These are phyloP conservation scores for Linnemannia hyalina DNA, from an alignment of 192 early-diverging fungal genomes.

Conservation along the genomic window DNA sequence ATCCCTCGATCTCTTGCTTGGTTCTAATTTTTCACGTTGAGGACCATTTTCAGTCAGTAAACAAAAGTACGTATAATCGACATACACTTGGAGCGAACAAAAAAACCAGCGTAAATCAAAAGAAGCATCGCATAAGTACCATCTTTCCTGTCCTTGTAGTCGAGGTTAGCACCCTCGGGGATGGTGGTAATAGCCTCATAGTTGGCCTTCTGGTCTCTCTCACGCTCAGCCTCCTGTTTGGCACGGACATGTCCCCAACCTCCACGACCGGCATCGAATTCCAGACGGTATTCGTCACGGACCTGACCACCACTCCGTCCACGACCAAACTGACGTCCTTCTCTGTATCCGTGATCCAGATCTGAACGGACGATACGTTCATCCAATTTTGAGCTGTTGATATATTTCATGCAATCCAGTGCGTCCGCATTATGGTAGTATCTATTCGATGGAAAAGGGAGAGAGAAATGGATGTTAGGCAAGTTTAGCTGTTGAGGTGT, in stretches of 20 bases:
- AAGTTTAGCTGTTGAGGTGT: no score
- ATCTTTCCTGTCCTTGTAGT: conserved; percentile 54
- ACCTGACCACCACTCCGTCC: conserved; percentile 96
- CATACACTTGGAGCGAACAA: neutral
- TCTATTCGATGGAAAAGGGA: conserved; percentile 49
- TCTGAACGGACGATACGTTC: conserved; percentile 95
- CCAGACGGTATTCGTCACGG: conserved; percentile 93
- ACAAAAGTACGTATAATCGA: neutral
- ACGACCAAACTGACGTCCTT: conserved; percentile 94
- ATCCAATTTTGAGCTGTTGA: conserved; percentile 96
- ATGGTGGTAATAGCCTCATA: conserved; percentile 76
- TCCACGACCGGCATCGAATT: conserved; percentile 95
- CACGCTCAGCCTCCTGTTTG: conserved; percentile 77
- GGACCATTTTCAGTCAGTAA: neutral
- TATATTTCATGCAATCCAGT: conserved; percentile 93
- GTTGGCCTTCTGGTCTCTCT: conserved; percentile 71
- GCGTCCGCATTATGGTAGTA: conserved; percentile 93
- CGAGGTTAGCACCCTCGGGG: conserved; percentile 64
- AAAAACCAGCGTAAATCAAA: neutral
- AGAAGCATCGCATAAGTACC: conserved; percentile 1
- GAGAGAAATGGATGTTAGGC: neutral
- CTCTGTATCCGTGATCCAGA: conserved; percentile 94
- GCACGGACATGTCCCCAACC: conserved; percentile 92
- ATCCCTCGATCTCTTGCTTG: conserved; percentile 44
- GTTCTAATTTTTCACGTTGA: conserved; percentile 5